Evolutionary conservation across 2,329 filamentous ascomycete genomes (phyloP).

Genomic region (Teratosphaeria zuluensis): DNA sequence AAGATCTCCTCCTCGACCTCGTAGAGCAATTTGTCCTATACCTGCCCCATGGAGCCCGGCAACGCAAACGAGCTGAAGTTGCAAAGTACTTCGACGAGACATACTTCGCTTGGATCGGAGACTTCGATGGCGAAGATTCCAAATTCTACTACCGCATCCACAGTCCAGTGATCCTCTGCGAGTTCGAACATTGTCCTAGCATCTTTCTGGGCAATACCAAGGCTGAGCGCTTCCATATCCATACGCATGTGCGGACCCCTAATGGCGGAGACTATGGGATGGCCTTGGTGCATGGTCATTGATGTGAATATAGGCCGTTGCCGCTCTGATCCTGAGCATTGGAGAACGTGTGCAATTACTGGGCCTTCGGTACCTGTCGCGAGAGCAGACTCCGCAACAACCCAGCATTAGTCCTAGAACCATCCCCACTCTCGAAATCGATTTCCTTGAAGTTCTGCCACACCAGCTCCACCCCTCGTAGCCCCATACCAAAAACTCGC

Average conservation of each 20-base stretch:
- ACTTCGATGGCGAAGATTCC: slow-evolving; percentile 54
- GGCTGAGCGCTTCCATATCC: slow-evolving; percentile 70
- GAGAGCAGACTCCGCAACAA: neutral
- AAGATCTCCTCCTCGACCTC: slow-evolving; percentile 48
- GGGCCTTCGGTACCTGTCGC: neutral
- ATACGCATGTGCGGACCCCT: slow-evolving; percentile 61
- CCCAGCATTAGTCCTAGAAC: neutral
- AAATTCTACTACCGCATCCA: slow-evolving; percentile 70
- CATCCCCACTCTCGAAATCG: neutral
- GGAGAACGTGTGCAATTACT: neutral
- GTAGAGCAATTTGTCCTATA: slow-evolving; percentile 59
- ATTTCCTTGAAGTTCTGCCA: neutral
- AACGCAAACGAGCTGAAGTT: slow-evolving; percentile 46
- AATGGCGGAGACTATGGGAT: slow-evolving; percentile 69
- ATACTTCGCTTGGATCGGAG: slow-evolving; percentile 72
- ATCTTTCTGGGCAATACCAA: slow-evolving; percentile 66
- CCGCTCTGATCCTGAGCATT: too few species aligned
- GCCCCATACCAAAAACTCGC: neutral
- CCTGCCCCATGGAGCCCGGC: slow-evolving; percentile 48
- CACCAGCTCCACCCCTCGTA: neutral
- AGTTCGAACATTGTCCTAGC: slow-evolving; percentile 63
- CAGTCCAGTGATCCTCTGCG: slow-evolving; percentile 62
- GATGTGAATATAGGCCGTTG: too few species aligned
- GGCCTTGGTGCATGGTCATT: slow-evolving; percentile 21
- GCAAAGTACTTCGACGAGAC: slow-evolving; percentile 55